Conservation (phyloP, 352 stramenopile genomes). For the Phytophthora parvispora region DNA sequence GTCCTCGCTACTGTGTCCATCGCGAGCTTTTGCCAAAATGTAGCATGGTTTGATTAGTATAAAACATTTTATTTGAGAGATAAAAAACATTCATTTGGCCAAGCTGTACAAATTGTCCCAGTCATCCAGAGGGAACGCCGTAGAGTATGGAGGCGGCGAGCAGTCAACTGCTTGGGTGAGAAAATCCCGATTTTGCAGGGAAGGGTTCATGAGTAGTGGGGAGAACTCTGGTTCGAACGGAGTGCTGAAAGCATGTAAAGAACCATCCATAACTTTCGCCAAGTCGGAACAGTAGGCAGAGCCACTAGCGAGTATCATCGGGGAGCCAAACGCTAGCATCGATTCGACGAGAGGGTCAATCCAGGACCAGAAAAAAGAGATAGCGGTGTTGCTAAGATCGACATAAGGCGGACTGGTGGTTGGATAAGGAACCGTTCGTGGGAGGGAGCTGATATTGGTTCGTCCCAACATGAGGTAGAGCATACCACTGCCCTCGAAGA, state of each 20-base stretch:
- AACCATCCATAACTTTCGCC: constrained; percentile 13
- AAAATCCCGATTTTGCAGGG: constrained; percentile 19
- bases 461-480: constrained; percentile 18
- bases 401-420: background rate
- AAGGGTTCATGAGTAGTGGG: constrained; percentile 24
- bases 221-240: background rate
- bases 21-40: too few species aligned
- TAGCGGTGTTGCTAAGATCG: constrained; percentile 15
- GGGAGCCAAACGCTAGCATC: constrained; percentile 2
- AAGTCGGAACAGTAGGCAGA: constrained; percentile 26
- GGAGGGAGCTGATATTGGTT: constrained; percentile 17
- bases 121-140: constrained; percentile 5
- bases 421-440: constrained; percentile 1
- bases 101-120: constrained; percentile 11
- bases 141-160: background rate
- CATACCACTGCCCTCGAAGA: constrained; percentile 15
- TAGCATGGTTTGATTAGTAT: too few species aligned
- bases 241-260: constrained; percentile 6
- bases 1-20: too few species aligned
- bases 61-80: too few species aligned
- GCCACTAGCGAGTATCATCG: constrained; percentile 16
- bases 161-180: constrained; percentile 22
- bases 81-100: background rate
- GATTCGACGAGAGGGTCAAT: constrained; percentile 25
- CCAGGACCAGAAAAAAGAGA: constrained; percentile 34